These are phyloP conservation scores for Sugiyamaella chiloensis DNA, from an alignment of 805 yeast species.

Conservation along the genomic window DNA sequence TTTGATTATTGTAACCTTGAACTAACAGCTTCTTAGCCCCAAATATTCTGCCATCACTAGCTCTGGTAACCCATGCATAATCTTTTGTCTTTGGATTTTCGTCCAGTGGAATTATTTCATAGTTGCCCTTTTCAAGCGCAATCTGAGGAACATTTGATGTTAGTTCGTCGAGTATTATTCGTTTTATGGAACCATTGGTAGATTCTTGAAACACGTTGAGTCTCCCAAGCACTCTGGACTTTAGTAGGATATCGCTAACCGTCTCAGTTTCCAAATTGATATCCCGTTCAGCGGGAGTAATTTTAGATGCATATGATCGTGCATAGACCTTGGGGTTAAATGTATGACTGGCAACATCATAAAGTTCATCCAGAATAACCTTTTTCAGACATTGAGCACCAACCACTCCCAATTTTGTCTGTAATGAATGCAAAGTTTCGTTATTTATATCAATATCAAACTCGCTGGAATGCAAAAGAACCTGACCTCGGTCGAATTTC, in stretches of 20 bases:
- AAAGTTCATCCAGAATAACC: slow-evolving; percentile 40
- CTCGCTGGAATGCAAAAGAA: slow-evolving; percentile 55
- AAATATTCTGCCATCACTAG: background rate
- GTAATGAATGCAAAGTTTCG: slow-evolving; percentile 48
- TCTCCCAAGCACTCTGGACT: slow-evolving; percentile 15
- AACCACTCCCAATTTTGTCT: slow-evolving; percentile 48
- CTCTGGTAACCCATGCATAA: background rate
- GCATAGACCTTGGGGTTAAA: slow-evolving; percentile 23
- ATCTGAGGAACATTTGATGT: background rate
- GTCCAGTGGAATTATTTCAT: background rate
- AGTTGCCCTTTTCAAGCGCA: background rate
- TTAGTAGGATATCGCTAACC: slow-evolving; percentile 38
- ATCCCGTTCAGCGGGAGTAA: slow-evolving; percentile 41
- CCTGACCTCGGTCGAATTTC: slow-evolving; percentile 74
- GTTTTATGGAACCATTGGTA: background rate
- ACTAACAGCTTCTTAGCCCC: slow-evolving; percentile 1
- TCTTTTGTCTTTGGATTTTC: background rate
- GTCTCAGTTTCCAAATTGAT: slow-evolving; percentile 46
- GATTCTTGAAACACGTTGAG: slow-evolving; percentile 17
- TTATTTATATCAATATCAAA: slow-evolving; percentile 36
- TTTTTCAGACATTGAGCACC: slow-evolving; percentile 61
- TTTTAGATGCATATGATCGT: slow-evolving; percentile 57
- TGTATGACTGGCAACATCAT: slow-evolving; percentile 16
- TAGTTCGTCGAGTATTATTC: background rate
- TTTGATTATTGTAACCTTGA: slow-evolving; percentile 7